A percentile compares a stretch with the other conserved stretches of the same genome.
phyloP scores from a whole-genome alignment of 2,329 filamentous ascomycete species.

The Ophioceras dolichostomum region DNA sequence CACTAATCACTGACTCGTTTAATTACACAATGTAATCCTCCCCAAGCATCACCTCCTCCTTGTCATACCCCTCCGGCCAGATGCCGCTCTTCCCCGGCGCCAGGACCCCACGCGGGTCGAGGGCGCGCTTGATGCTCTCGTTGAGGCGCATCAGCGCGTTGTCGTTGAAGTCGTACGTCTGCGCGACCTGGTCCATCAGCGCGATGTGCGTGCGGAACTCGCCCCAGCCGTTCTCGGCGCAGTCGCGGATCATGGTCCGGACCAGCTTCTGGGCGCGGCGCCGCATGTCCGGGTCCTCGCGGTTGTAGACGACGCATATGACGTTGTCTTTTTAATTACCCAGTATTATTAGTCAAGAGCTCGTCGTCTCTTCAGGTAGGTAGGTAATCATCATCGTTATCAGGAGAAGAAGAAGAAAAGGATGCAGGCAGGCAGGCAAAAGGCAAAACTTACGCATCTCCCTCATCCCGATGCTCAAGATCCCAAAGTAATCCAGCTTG shows the following conservation, averaged over 20 bases:
- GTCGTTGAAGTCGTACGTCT: conserved; percentile 24
- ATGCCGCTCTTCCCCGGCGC: conserved; percentile 33
- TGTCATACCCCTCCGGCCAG: conserved; percentile 19
- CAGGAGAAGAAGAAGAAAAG: conserved; percentile 13
- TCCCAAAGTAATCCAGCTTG: conserved; percentile 18
- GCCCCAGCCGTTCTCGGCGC: conserved; percentile 21
- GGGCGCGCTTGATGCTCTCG: conserved; percentile 22
- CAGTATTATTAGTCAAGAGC: background rate
- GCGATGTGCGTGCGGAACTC: conserved; percentile 27
- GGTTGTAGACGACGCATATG: conserved; percentile 25
- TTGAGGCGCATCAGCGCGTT: conserved; percentile 22
- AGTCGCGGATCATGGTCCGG: conserved; percentile 18
- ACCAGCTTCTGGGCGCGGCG: conserved; percentile 19
- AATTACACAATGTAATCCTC: background rate
- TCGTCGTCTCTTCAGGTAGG: background rate
- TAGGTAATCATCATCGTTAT: background rate
- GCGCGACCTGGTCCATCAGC: conserved; percentile 25
- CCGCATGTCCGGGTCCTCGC: conserved; percentile 17
- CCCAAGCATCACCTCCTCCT: background rate
- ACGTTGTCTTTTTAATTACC: background rate
- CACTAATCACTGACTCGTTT: background rate
- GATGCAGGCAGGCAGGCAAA: too few relatives aligned
- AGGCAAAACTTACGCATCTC: conserved; percentile 31
- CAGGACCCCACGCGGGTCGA: conserved; percentile 30
- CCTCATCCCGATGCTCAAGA: conserved; percentile 19